Evolutionary conservation across 2,329 filamentous ascomycete genomes (phyloP).

Genomic region (Phyllosticta citrichinensis): DNA sequence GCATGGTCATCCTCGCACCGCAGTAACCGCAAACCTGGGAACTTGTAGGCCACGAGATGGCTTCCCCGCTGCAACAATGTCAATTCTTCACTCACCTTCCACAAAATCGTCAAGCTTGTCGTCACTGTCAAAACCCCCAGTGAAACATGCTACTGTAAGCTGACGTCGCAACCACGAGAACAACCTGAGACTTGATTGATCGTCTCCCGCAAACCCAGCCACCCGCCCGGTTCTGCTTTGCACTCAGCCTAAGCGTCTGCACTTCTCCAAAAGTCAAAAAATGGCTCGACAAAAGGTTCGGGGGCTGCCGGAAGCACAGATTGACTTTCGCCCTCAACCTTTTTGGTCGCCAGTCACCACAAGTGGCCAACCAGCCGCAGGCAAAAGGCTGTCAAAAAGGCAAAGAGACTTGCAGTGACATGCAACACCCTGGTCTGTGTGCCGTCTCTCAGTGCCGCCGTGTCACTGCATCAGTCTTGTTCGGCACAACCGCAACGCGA

Average conservation of each 20-base stretch:
- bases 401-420: neutral
- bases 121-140: neutral
- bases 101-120: neutral
- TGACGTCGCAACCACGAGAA: neutral
- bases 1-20: neutral
- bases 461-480: neutral
- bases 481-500: neutral
- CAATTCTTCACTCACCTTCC: neutral
- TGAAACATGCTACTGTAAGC: neutral
- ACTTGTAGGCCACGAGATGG: neutral
- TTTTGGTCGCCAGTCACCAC: neutral
- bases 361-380: neutral
- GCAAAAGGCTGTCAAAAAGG: neutral
- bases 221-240: neutral
- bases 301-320: neutral
- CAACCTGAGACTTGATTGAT: neutral
- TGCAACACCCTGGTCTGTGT: neutral
- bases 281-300: neutral
- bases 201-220: neutral
- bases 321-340: neutral
- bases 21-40: neutral
- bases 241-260: neutral
- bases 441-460: neutral
- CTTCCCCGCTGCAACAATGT: neutral
- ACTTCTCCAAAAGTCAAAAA: neutral